Evolutionary conservation across 306 rosid genomes (phyloP).

Genomic region (Potentilla sterilis): DNA sequence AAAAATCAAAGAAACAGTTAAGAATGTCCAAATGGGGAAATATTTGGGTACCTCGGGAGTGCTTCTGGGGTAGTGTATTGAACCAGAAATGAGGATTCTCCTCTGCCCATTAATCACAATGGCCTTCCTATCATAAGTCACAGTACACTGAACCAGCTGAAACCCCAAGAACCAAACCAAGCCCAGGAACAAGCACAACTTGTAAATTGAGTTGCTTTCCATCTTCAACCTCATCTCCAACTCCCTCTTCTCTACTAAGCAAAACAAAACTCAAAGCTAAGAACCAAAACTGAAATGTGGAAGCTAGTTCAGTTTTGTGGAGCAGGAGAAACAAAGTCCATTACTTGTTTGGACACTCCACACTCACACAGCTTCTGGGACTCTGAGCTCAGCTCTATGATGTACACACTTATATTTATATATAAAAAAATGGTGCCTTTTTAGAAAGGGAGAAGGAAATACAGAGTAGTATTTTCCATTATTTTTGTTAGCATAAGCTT

Average conservation of each 20-base stretch:
- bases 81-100: conserved; percentile 92
- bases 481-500: background rate
- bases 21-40: background rate
- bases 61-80: conserved; percentile 98
- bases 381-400: conserved; percentile 30
- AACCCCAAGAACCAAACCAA: conserved; percentile 41
- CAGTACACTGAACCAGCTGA: conserved; percentile 54
- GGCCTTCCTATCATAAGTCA: conserved; percentile 88
- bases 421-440: background rate
- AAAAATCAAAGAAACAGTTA: background rate
- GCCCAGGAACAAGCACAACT: conserved; percentile 41
- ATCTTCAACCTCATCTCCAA: conserved; percentile 22
- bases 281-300: conserved; percentile 20
- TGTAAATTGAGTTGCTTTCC: conserved; percentile 61
- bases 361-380: conserved; percentile 23
- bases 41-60: conserved; percentile 76
- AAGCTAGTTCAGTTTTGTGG: conserved; percentile 7
- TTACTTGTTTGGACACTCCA: conserved; percentile 28
- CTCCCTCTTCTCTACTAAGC: conserved; percentile 1
- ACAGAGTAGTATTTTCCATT: background rate
- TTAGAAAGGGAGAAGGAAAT: background rate
- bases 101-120: conserved; percentile 87
- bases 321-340: conserved; percentile 28
- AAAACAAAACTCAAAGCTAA: conserved; percentile 19
- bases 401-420: conserved; percentile 27